Evolutionary conservation across 805 yeast species (phyloP), one percentile per base, ranked within the genome.

Genomic region (Starmerella stigmatis): DNA sequence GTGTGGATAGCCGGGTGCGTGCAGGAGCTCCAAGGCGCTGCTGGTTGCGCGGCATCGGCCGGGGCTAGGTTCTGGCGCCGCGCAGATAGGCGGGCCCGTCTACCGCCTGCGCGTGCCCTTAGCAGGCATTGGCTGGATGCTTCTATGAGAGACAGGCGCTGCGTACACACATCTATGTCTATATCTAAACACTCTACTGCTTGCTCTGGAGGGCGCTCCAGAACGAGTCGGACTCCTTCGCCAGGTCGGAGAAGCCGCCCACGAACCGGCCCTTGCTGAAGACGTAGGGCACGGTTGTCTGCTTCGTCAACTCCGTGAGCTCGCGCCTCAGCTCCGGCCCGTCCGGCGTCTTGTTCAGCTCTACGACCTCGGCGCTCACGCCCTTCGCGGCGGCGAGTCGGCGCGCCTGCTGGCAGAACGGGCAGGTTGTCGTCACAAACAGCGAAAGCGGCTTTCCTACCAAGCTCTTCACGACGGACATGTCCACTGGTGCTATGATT

Each of bases 221-320:
- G 41, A 57, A 57, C 11, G 39, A 28, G 4, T 35, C 43, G 11
- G 49, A 50, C 42, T 51, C 46, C 42, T 48, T 40, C 22, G 43
- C 16, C 28, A 57, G 49, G n/a, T 57, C 59, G 16, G 57, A 35
- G 47, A 21, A 56, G 2, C 60, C 60, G 29, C 84, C 85, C 55
- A 77, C 73, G 49, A 63, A 68, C 52, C 72, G 62, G 20, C 81
- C 80, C 39, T 74, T 69, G 60, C 76, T 70, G 60, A 76, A 80
- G 10, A 79, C 70, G 13, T 81, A 74, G 15, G 86, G 86, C 22
- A 80, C 85, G 74, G 85, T 78, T 52, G 72, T 76, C 54, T 75
- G 70, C 8, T 79, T 79, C 5, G 79, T 66, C 20, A 77, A 60
- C 38, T 70, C 68, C 3, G 77, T 70, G 56, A 80, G 77, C 11